Evolutionary conservation across 345 rosid genomes (phyloP), one percentile per base, ranked within the genome.

Genomic region (Eucalyptus sp.): DNA sequence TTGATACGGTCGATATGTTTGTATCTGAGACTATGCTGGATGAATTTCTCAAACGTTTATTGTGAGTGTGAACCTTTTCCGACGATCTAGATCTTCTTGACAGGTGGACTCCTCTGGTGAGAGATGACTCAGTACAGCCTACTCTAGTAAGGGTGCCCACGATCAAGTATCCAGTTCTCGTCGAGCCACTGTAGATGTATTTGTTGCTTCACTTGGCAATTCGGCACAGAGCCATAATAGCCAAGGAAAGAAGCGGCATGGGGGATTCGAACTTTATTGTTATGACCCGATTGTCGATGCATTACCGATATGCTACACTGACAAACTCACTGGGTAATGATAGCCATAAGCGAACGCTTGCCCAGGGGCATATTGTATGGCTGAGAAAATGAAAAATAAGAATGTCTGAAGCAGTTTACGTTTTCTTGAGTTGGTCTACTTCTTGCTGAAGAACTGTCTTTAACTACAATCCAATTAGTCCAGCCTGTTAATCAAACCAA

Each of bases 141-240:
- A 95, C 96, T 31, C 93, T 94, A 4, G 96, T 94, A 60, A 89
- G 94, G 91, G 94, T 94, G 95, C 95, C 95, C 1, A 93, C 54
- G 86, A 94, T 88, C 91, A 95, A 94, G 90, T 93, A 91, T 46
- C 95, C 96, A 7, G 64, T 94, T 24, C 68, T 86, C 4, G 92
- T 94, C 11, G 94, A 94, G 89, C 91, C 92, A 4, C 93, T 90
- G 89, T 90, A 87, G 87, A 88, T 20, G 24, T 13, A 64, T 58
- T 66, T 68, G 8, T 18, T 33, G 18, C 87, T 46, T 13, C 22
- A 58, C 25, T 33, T 46, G 81, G 46, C 43, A 66, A 8, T 66
- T 2, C 18, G 79, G 79, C 12, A 8, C 79, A 66, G 79, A 66
- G 79, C 43, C 2, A 66, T 66, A 66, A 8, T 15, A 66, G 79